Conservation (phyloP, 257 asterid species). For the Scutellaria barbata region DNA sequence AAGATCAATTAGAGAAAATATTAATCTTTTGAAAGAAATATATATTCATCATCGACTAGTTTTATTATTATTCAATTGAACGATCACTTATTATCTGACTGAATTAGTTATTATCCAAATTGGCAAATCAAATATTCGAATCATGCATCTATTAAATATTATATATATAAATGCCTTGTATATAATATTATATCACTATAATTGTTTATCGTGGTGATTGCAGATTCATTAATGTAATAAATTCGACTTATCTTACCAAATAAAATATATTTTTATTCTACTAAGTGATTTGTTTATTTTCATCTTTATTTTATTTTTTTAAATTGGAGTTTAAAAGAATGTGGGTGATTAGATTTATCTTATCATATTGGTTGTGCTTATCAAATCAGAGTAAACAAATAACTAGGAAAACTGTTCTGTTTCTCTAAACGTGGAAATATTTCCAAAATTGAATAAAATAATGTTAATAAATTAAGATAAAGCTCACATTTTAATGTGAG, state of each 20-base stretch:
- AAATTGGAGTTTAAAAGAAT: neutral
- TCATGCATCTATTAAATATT: neutral
- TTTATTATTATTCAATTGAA: neutral
- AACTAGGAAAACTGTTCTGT: constrained; percentile 14
- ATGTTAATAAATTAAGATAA: constrained; percentile 14
- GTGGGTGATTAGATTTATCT: constrained; percentile 21
- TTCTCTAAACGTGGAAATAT: constrained; percentile 36
- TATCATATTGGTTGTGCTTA: constrained; percentile 19
- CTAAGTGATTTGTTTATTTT: constrained; percentile 30
- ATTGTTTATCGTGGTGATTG: neutral
- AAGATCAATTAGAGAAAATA: too few relatives aligned
- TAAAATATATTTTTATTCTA: constrained; percentile 1
- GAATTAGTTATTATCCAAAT: neutral
- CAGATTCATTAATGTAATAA: neutral
- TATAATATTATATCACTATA: neutral
- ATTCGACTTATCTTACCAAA: neutral
- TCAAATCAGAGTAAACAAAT: neutral
- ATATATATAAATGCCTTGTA: neutral
- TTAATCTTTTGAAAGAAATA: neutral
- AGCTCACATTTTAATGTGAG: constrained; percentile 32
- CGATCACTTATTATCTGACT: neutral
- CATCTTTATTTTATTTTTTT: neutral
- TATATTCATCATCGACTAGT: neutral
- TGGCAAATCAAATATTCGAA: too few relatives aligned
- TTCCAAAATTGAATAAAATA: constrained; percentile 22